Evolutionary conservation across 1,284 basidiomycete genomes (phyloP), one percentile per base, ranked within the genome.

Genomic region (Sparassis latifolia): DNA sequence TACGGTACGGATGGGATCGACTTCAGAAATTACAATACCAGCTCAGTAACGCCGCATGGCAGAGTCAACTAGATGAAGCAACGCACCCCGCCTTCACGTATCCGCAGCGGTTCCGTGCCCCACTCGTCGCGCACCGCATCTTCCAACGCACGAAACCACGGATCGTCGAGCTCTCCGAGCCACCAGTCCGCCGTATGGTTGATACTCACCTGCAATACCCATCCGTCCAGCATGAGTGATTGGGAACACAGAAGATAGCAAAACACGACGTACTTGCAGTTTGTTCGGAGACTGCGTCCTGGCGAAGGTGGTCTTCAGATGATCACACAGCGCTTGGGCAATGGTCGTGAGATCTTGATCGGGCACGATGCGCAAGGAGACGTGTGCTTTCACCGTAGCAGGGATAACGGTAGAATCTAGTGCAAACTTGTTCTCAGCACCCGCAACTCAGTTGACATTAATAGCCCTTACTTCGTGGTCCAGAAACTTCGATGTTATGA

Each of bases 121-220:
- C 92, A 97, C 59, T 95, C 91, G 44, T 91, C 84, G 52, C 78
- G 74, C 0, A 97, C 82, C 6, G 92, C 87, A 39, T 75, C 73
- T 64, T 93, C 89, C 27, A 98, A 75, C 0, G 89, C 85, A 57
- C 82, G 77, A 73, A 94, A 93, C 80, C 89, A 96, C 2, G 78
- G 76, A 53, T 86, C 86, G 47, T 91, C 80, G 31, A 93, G 76
- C 45, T 88, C 82, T 0, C 94, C 93, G 1, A 97, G 75, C 96
- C 96, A 99, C 94, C 95, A 99, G 61, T 94, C 88, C 0, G 93
- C 94, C 1, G 81, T 86, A 56, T 93, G 89, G 44, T 89, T 84
- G 45, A 97, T 82, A 31, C 72, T 75, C 45, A 95, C 75, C 88
- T 93, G 48, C 20, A 20, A 20, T 20, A 20, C 20, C 20, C 20